Evolutionary conservation across 768 basidiomycete genomes (phyloP), one percentile per base, ranked within the genome.

Genomic region (Mycena kentingensis): DNA sequence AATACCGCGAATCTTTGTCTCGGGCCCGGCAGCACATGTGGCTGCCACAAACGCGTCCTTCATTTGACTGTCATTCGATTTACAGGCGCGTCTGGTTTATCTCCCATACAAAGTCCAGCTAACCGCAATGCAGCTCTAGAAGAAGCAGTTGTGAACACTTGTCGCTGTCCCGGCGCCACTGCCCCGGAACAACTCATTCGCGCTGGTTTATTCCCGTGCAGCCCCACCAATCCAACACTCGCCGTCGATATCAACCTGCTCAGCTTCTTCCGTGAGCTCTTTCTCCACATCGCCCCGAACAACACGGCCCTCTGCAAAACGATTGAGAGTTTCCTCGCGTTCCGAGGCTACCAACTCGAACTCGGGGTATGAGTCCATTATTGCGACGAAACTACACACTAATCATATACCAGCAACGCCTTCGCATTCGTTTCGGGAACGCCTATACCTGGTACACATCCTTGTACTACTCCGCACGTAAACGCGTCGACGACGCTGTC

Each of bases 211-310:
- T 69, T 71, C 46, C 62, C 70, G 15, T 66, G 62, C 32, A 54
- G 67, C 5, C 71, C 71, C 0, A 16, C 62, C 3, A 47, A 38
- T 0, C 72, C 72, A 4, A 62, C 64, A 10, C 52, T 73, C 3
- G 71, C 67, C 11, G 64, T 73, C 1, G 66, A 71, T 44, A 26
- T 73, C 16, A 53, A 52, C 29, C 55, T 72, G 25, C 48, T 73
- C 10, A 60, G 66, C 27, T 69, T 73, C 48, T 64, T 65, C 0
- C 22, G 37, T 26, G 32, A 54, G 7, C 52, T 72, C 0, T 72
- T 68, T 51, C 39, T 68, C 24, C 49, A 42, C 18, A 50, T 63
- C 5, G 51, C 66, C 7, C 70, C 64, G 10, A 69, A 70, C 38
- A 60, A 55, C 38, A 63, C 64, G 1, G 69, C 62, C 1, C 66